A percentile compares a stretch with the other conserved stretches of the same genome.
Evolutionary conservation across 495 filamentous ascomycete genomes (phyloP).

Genomic region (Neurospora sp.): DNA sequence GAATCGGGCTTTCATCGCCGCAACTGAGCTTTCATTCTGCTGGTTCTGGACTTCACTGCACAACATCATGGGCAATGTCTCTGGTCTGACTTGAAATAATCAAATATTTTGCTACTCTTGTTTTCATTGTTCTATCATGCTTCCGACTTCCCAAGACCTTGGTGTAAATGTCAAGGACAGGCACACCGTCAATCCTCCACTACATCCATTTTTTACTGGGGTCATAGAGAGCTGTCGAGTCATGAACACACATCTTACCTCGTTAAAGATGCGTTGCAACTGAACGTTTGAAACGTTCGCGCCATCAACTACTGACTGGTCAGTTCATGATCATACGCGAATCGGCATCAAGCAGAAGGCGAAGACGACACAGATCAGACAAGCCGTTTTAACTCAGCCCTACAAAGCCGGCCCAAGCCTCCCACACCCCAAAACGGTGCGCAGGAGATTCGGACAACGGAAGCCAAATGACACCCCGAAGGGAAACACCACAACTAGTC

Average conservation of each 20-base stretch:
- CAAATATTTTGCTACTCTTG: background rate
- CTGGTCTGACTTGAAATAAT: background rate
- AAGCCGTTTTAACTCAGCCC: conserved; percentile 45
- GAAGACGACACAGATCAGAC: conserved; percentile 20
- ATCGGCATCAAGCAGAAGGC: background rate
- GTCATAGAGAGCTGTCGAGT: background rate
- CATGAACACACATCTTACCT: background rate
- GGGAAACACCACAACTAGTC: conserved; percentile 84
- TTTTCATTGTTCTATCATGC: background rate
- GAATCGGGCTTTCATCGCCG: background rate
- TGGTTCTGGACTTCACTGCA: background rate
- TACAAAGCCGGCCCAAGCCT: conserved; percentile 29
- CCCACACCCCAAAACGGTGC: conserved; percentile 34
- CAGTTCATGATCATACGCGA: background rate
- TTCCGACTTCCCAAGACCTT: background rate
- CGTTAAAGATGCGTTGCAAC: background rate
- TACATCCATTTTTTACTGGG: background rate
- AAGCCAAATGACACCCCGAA: conserved; percentile 37
- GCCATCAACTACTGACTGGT: background rate
- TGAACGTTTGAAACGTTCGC: background rate
- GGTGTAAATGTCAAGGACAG: background rate
- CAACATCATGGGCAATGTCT: background rate
- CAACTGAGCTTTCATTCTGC: background rate
- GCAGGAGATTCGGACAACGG: conserved; percentile 25
- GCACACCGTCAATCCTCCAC: background rate